Evolutionary conservation across 2,329 filamentous ascomycete species (phyloP).

Genomic region (Mycosphaerella arachidis): DNA sequence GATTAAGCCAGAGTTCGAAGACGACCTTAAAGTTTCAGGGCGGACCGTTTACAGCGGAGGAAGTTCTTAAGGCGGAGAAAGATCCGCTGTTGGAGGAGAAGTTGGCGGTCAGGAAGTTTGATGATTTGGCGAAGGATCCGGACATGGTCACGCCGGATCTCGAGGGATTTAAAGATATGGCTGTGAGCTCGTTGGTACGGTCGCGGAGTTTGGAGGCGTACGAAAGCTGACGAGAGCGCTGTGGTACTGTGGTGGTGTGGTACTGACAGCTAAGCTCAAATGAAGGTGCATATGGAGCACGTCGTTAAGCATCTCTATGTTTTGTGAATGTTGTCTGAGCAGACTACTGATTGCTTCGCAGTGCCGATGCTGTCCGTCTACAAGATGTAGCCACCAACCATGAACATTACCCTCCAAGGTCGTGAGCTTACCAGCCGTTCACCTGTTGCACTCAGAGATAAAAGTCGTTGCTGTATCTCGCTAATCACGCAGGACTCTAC

Average conservation of each 20-base stretch:
- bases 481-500: background rate
- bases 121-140: constrained; percentile 36
- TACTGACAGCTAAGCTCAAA: background rate
- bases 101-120: constrained; percentile 36
- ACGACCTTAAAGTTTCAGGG: constrained; percentile 38
- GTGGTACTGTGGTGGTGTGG: background rate
- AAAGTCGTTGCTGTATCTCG: constrained; percentile 36
- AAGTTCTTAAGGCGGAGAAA: constrained; percentile 30
- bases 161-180: constrained; percentile 12
- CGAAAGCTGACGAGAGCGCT: constrained; percentile 28
- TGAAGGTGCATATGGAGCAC: background rate
- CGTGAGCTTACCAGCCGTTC: constrained; percentile 16
- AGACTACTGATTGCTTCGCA: background rate
- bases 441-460: constrained; percentile 20
- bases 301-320: background rate
- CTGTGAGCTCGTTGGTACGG: constrained; percentile 12
- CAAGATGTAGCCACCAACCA: background rate
- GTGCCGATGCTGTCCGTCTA: background rate
- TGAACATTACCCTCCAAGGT: background rate
- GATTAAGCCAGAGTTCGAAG: constrained; percentile 36
- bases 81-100: constrained; percentile 36
- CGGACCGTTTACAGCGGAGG: constrained; percentile 32
- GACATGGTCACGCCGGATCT: constrained; percentile 19
- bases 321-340: background rate
- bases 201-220: constrained; percentile 9